Evolutionary conservation across 1,284 basidiomycete genomes (phyloP).

Genomic region (Paramarasmius palmivorus): DNA sequence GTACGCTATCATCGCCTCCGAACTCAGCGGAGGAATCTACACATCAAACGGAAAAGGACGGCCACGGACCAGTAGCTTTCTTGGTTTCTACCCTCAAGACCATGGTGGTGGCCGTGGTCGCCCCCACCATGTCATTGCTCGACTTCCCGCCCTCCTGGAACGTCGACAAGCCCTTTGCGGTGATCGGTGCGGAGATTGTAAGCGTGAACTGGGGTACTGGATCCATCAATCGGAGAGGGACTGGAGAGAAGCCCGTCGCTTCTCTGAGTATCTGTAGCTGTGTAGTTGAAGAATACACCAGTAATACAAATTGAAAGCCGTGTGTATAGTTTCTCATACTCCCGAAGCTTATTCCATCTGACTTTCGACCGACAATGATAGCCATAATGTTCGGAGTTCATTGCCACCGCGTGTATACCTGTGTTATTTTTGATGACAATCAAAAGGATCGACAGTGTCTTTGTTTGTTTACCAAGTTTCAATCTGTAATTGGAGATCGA

Average conservation of each 20-base stretch:
- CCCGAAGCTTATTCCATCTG: no score
- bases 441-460: no score
- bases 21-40: constrained; percentile 7
- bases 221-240: constrained; percentile 16
- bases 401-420: no score
- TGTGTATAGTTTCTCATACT: no score
- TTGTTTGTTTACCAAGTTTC: no score
- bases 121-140: neutral
- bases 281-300: no score
- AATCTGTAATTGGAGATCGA: no score
- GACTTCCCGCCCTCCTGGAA: constrained; percentile 13
- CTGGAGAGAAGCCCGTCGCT: constrained; percentile 11
- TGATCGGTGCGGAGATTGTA: constrained; percentile 18
- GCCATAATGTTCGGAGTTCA: no score
- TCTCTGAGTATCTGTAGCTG: constrained; percentile 14
- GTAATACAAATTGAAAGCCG: no score
- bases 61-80: neutral
- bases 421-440: no score
- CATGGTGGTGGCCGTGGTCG: neutral
- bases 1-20: constrained; percentile 15
- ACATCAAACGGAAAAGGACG: neutral
- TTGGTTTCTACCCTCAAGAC: constrained; percentile 3
- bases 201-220: constrained; percentile 17
- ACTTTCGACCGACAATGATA: no score
- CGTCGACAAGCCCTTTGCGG: constrained; percentile 10